Base-by-base conservation (phyloP, 2,329 filamentous ascomycete species). In the Aspergillus sp. region DNA sequence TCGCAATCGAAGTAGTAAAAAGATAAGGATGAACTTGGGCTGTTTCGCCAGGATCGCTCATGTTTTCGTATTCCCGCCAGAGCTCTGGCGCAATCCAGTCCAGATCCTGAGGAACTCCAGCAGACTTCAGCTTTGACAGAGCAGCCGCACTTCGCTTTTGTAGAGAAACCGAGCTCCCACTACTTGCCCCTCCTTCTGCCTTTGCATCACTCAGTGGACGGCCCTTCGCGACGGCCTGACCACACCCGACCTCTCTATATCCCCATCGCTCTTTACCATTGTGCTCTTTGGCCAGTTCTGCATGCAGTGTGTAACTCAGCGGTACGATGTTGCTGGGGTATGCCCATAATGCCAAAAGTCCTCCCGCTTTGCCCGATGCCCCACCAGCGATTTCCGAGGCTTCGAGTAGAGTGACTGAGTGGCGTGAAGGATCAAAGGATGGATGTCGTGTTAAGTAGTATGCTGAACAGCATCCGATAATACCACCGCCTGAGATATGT, bases 291-390 rank as follows among this genome's bases (percentile, higher is more conserved):
- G 91, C 87, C 9, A 98, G 75, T 58, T 95, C 82, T 30, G 81
- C 79, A 60, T 97, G 93, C 11, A 97, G 74, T 38, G 77, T 78
- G 67, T 90, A 97, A 45, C 88, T 94, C 34, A 97, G 73, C 0
- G 88, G 88, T 0, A 96, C 91, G 33, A 97, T 81, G 57, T 80
- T 85, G 45, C 74, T 75, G 0, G 93, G 93, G 60, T 95, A 96
- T 1, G 91, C 93, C 90, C 91, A 97, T 11, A 90, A 74, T 1
- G 85, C 93, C 19, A 98, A 77, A 5, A 98, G 75, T 1, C 93
- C 93, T 11, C 93, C 93, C 0, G 93, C 91, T 70, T 96, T 97
- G 33, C 93, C 93, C 7, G 90, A 95, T 32, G 93, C 91, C 26
- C 88, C 91, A n/a, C 88, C 82, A 6, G 93, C 93, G 51, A 97